phyloP scores from a whole-genome alignment of 345 rosid genomes.

The Salix dunnii region DNA sequence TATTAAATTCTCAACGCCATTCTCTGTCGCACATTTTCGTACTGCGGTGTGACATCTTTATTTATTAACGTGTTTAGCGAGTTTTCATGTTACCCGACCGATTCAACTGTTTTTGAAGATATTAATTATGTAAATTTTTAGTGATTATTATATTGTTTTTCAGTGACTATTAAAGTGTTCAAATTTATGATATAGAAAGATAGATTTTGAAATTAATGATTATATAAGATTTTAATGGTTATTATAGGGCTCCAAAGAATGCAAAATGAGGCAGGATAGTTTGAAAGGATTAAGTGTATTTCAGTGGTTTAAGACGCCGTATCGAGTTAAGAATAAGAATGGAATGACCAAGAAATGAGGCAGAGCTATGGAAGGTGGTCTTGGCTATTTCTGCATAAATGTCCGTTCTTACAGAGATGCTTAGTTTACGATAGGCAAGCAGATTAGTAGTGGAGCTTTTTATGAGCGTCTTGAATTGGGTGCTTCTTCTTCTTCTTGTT shows the following conservation, averaged over 20 bases:
- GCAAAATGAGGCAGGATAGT: no score
- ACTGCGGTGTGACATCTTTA: not conserved
- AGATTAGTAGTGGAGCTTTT: not conserved
- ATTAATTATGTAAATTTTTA: no score
- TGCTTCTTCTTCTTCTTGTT: not conserved
- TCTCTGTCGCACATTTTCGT: not conserved
- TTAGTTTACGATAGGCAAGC: not conserved
- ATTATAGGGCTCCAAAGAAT: no score
- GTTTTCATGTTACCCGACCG: no score
- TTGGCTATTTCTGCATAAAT: not conserved
- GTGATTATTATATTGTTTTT: no score
- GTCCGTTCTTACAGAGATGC: not conserved
- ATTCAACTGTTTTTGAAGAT: no score
- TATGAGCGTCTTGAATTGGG: not conserved
- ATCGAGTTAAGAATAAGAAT: not conserved
- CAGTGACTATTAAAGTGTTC: no score
- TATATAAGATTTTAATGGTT: no score
- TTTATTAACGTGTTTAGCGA: no score
- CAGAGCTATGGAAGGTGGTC: not conserved
- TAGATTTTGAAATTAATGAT: no score
- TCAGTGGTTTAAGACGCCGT: not conserved
- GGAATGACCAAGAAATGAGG: not conserved
- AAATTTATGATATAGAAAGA: no score
- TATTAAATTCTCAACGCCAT: slow-evolving; percentile 1
- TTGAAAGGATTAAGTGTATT: not conserved